These are phyloP conservation scores for Annulohypoxylon maeteangense DNA, from an alignment of 495 filamentous ascomycete genomes.

Conservation along the genomic window DNA sequence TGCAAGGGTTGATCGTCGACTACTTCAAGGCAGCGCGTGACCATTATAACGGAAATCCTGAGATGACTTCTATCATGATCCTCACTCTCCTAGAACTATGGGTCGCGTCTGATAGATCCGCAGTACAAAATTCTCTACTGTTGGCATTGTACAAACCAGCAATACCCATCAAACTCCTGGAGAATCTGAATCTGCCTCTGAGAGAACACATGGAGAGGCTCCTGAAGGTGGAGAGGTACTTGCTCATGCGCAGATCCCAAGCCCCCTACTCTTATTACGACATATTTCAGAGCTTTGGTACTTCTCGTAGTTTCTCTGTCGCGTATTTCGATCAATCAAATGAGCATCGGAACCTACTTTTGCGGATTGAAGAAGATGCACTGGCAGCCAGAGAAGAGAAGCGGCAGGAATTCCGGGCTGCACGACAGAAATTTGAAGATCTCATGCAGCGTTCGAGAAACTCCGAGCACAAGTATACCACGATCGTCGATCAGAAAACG, in stretches of 20 bases:
- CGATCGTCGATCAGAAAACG: conserved; percentile 22
- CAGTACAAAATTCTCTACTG: conserved; percentile 51
- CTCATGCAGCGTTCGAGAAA: conserved; percentile 42
- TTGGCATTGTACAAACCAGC: conserved; percentile 64
- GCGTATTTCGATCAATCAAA: conserved; percentile 62
- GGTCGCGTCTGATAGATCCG: conserved; percentile 67
- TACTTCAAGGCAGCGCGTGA: conserved; percentile 41
- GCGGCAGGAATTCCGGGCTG: conserved; percentile 52
- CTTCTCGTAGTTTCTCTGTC: conserved; percentile 59
- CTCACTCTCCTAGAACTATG: conserved; percentile 71
- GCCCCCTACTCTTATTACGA: conserved; percentile 29
- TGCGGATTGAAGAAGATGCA: conserved; percentile 55
- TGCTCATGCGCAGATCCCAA: conserved; percentile 45
- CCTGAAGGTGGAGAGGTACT: conserved; percentile 59
- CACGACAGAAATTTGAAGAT: conserved; percentile 47
- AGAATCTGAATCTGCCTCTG: conserved; percentile 61
- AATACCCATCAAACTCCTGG: conserved; percentile 56
- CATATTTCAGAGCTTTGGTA: conserved; percentile 52
- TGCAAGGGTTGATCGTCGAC: conserved; percentile 30
- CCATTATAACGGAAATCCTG: conserved; percentile 58
- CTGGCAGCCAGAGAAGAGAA: conserved; percentile 52
- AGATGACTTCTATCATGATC: conserved; percentile 66
- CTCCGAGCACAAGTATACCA: conserved; percentile 47
- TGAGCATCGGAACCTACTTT: conserved; percentile 53
- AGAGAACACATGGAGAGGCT: conserved; percentile 64